These are phyloP conservation scores for Candida verbasci DNA, from an alignment of 805 yeast genomes.

Conservation along the genomic window DNA sequence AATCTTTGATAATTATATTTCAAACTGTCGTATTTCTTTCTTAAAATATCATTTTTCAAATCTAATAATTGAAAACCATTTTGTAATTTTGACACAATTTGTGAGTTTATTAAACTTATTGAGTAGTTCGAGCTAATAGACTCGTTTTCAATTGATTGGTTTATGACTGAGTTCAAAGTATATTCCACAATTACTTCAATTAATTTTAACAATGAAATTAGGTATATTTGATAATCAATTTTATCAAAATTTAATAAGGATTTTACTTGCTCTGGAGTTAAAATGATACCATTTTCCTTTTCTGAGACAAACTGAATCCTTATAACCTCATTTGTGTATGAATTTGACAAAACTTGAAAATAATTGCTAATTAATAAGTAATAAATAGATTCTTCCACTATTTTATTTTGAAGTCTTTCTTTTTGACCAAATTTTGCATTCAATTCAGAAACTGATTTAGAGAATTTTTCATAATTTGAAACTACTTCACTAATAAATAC, in stretches of 20 bases:
- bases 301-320: slow-evolving; percentile 8
- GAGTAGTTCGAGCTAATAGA: slow-evolving; percentile 12
- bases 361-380: slow-evolving; percentile 15
- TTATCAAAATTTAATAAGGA: slow-evolving; percentile 6
- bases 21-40: slow-evolving; percentile 25
- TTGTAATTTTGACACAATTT: slow-evolving; percentile 19
- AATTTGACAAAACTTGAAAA: slow-evolving; percentile 12
- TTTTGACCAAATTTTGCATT: slow-evolving; percentile 13
- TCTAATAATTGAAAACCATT: slow-evolving; percentile 24
- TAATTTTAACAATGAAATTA: slow-evolving; percentile 17
- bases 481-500: not conserved
- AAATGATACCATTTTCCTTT: slow-evolving; percentile 13
- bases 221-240: slow-evolving; percentile 18
- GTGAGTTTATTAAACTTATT: slow-evolving; percentile 17
- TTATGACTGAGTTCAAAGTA: slow-evolving; percentile 20
- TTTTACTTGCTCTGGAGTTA: slow-evolving; percentile 15
- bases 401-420: slow-evolving; percentile 15
- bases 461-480: not conserved
- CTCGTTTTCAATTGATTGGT: slow-evolving; percentile 12
- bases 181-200: slow-evolving; percentile 22
- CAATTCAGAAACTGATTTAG: slow-evolving; percentile 7
- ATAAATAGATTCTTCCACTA: slow-evolving; percentile 18
- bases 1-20: slow-evolving; percentile 24
- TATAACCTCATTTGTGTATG: slow-evolving; percentile 7
- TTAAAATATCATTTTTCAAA: slow-evolving; percentile 23